Evolutionary conservation across 2,329 filamentous ascomycete genomes (phyloP).

Genomic region (Torrubiella hemipterigena): DNA sequence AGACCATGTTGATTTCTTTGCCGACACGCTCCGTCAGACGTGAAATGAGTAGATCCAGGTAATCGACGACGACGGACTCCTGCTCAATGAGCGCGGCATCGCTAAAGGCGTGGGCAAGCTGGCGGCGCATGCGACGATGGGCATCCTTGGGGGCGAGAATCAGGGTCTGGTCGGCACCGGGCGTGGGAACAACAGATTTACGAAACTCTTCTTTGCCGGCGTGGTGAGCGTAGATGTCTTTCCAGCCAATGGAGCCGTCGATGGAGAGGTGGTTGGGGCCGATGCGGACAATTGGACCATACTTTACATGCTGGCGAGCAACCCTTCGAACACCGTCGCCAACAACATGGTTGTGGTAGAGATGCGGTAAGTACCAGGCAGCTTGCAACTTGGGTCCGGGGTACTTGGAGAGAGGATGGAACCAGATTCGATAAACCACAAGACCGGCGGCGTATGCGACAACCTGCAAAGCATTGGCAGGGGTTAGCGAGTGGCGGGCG

Average conservation of each 20-base stretch:
- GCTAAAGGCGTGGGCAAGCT: slow-evolving; percentile 18
- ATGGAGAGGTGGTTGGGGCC: slow-evolving; percentile 26
- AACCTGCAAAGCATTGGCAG: too few relatives aligned
- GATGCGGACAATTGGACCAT: slow-evolving; percentile 25
- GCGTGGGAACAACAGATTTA: slow-evolving; percentile 3
- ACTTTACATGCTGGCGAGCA: slow-evolving; percentile 12
- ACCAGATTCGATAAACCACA: slow-evolving; percentile 15
- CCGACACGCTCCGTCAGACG: slow-evolving; percentile 9
- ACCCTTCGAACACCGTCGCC: slow-evolving; percentile 11
- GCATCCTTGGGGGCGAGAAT: slow-evolving; percentile 8
- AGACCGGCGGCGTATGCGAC: too few relatives aligned
- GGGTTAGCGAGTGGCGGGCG: too few relatives aligned
- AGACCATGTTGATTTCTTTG: slow-evolving; percentile 13
- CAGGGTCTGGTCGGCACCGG: slow-evolving; percentile 7
- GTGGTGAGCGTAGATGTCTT: slow-evolving; percentile 16
- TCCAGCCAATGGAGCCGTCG: slow-evolving; percentile 19
- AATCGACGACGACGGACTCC: slow-evolving; percentile 14
- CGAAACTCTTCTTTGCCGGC: slow-evolving; percentile 9
- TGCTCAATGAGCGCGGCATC: slow-evolving; percentile 17
- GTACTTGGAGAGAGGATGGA: slow-evolving; percentile 18
- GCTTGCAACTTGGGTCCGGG: slow-evolving; percentile 14
- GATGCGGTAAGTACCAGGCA: slow-evolving; percentile 9
- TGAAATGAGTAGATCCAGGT: slow-evolving; percentile 14
- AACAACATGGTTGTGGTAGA: slow-evolving; percentile 9
- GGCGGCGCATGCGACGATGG: slow-evolving; percentile 12